Percentiles rank a stretch among this genome's conserved stretches.
Evolutionary conservation across 306 rosid genomes (phyloP).

Genomic region (Pyrus communis): DNA sequence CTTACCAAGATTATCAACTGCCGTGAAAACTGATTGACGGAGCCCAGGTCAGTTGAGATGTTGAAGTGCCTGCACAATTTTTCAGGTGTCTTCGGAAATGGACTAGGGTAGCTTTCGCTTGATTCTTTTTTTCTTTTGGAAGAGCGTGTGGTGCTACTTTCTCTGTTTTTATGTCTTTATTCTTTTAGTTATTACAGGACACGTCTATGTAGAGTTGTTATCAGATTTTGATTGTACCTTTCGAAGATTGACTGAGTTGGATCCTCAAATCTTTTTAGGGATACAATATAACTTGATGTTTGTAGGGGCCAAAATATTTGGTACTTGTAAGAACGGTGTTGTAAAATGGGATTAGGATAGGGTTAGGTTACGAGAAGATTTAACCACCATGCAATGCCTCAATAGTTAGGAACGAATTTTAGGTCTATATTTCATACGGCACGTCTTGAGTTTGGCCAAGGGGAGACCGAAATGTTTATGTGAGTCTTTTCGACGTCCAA

Average conservation of each 20-base stretch:
- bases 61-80: not conserved
- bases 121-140: not conserved
- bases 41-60: not conserved
- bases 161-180: not conserved
- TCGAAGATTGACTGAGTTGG: not conserved
- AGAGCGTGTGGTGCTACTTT: not conserved
- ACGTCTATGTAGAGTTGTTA: not conserved
- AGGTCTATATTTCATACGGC: accelerated
- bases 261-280: not conserved
- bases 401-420: too few species aligned
- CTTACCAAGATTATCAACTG: not conserved
- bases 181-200: not conserved
- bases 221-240: not conserved
- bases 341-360: too few species aligned
- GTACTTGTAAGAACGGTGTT: too few species aligned
- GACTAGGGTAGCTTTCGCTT: not conserved
- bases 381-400: too few species aligned
- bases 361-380: too few species aligned
- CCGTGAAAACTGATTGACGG: too few species aligned
- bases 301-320: too few species aligned
- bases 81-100: not conserved
- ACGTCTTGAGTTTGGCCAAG: too few species aligned
- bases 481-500: accelerated
- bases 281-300: too few species aligned
- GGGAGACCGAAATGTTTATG: accelerated